Evolutionary conservation across 306 rosid genomes (phyloP).

Genomic region (Gillenia trifoliata): DNA sequence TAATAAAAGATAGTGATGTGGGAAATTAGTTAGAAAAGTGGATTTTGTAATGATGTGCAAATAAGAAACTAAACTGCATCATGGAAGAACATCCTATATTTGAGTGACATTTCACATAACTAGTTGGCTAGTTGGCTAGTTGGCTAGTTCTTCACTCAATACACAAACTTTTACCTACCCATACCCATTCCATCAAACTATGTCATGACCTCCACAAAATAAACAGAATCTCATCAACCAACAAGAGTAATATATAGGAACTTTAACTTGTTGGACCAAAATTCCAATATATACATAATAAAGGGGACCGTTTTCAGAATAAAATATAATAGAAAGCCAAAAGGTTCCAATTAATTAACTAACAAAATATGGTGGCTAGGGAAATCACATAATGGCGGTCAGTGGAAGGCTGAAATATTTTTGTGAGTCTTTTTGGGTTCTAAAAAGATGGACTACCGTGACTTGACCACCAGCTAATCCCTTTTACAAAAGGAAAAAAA

Average conservation of each 20-base stretch:
- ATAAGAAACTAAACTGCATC: background rate
- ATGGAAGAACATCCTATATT: too few relatives aligned
- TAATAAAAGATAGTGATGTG: background rate
- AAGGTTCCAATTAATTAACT: background rate
- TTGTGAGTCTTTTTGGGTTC: too few relatives aligned
- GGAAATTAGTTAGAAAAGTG: background rate
- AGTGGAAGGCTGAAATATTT: too few relatives aligned
- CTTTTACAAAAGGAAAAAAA: too few relatives aligned
- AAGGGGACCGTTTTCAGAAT: background rate
- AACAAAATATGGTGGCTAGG: background rate
- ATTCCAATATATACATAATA: conserved; percentile 15
- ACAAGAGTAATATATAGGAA: background rate
- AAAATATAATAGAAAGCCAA: background rate
- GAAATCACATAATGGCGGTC: too few relatives aligned
- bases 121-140: background rate
- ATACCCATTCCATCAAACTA: background rate
- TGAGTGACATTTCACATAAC: background rate
- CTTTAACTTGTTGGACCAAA: conserved; percentile 32
- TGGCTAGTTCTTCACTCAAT: background rate
- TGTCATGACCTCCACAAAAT: background rate
- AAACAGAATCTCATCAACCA: background rate
- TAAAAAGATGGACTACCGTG: too few relatives aligned
- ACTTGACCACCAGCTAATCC: too few relatives aligned
- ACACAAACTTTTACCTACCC: background rate
- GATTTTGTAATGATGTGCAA: background rate